These are phyloP conservation scores for Cicer pinnatifidum DNA, from an alignment of 306 rosid species.

Conservation along the genomic window DNA sequence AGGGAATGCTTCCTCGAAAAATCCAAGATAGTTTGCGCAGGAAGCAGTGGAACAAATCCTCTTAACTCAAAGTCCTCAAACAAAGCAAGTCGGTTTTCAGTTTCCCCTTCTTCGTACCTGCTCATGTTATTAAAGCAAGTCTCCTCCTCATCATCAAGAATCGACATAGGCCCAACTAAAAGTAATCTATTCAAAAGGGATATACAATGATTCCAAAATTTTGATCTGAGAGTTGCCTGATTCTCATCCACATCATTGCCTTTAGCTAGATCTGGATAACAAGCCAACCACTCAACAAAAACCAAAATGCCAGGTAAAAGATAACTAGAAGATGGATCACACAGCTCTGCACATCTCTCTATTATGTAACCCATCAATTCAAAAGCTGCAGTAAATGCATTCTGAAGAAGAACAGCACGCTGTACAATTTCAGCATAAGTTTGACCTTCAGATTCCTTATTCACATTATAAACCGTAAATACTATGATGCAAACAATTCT, in stretches of 20 bases:
- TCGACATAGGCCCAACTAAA: constrained; percentile 52
- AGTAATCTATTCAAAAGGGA: constrained; percentile 66
- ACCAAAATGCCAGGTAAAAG: constrained; percentile 81
- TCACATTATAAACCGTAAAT: constrained; percentile 77
- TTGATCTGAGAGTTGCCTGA: constrained; percentile 63
- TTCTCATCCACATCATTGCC: constrained; percentile 71
- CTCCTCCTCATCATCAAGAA: constrained; percentile 73
- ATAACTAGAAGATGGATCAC: constrained; percentile 74
- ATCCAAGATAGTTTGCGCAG: constrained; percentile 87
- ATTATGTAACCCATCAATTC: constrained; percentile 74
- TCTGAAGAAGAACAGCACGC: constrained; percentile 82
- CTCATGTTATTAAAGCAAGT: constrained; percentile 80
- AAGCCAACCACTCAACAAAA: constrained; percentile 91
- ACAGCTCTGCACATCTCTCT: constrained; percentile 71
- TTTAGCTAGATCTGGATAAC: constrained; percentile 74
- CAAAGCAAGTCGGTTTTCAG: constrained; percentile 83
- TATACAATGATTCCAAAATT: constrained; percentile 69
- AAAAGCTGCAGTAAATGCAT: constrained; percentile 81
- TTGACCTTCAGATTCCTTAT: constrained; percentile 79
- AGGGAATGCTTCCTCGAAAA: constrained; percentile 80
- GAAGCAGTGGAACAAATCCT: constrained; percentile 88
- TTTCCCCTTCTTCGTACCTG: constrained; percentile 86
- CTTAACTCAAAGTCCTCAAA: constrained; percentile 89
- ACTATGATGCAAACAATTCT: constrained; percentile 72
- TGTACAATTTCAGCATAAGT: constrained; percentile 90